These are phyloP conservation scores for Tothia fuscella DNA, from an alignment of 2,329 filamentous ascomycete species.

Conservation along the genomic window DNA sequence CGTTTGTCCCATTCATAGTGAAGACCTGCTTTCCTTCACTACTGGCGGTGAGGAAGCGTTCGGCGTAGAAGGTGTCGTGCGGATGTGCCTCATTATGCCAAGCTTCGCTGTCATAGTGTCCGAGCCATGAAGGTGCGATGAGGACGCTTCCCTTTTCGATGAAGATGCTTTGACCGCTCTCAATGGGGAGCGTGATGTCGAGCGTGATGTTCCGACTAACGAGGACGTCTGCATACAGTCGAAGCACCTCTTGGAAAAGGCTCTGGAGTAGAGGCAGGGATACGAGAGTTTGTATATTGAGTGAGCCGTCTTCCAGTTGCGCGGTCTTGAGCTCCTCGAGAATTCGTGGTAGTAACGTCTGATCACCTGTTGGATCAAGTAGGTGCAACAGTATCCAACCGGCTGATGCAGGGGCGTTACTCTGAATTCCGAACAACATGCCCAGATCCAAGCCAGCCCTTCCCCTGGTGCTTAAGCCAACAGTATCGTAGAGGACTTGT, in stretches of 20 bases:
- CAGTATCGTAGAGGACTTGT: conserved; percentile 17
- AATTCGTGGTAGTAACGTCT: conserved; percentile 17
- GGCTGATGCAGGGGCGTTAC: conserved; percentile 22
- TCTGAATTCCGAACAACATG: conserved; percentile 21
- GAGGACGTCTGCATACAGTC: conserved; percentile 21
- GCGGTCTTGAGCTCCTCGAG: conserved; percentile 18
- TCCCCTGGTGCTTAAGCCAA: conserved; percentile 15
- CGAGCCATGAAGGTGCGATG: conserved; percentile 20
- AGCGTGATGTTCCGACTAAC: conserved; percentile 20
- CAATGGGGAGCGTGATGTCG: conserved; percentile 18
- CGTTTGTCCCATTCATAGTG: conserved; percentile 17
- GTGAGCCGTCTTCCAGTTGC: conserved; percentile 15
- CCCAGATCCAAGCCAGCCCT: conserved; percentile 19
- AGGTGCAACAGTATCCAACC: conserved; percentile 24
- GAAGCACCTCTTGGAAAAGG: conserved; percentile 23
- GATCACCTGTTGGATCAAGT: conserved; percentile 17
- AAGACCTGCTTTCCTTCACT: conserved; percentile 17
- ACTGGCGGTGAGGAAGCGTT: conserved; percentile 18
- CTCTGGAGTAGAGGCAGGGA: conserved; percentile 22
- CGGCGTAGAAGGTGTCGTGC: conserved; percentile 15
- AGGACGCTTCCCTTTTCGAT: conserved; percentile 13
- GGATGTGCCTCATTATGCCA: conserved; percentile 13
- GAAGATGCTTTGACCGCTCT: conserved; percentile 12
- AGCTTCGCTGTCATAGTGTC: conserved; percentile 17
- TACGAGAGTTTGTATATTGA: conserved; percentile 18